phyloP scores from a whole-genome alignment of 176 grass and related monocot species.

The Olyra latifolia region DNA sequence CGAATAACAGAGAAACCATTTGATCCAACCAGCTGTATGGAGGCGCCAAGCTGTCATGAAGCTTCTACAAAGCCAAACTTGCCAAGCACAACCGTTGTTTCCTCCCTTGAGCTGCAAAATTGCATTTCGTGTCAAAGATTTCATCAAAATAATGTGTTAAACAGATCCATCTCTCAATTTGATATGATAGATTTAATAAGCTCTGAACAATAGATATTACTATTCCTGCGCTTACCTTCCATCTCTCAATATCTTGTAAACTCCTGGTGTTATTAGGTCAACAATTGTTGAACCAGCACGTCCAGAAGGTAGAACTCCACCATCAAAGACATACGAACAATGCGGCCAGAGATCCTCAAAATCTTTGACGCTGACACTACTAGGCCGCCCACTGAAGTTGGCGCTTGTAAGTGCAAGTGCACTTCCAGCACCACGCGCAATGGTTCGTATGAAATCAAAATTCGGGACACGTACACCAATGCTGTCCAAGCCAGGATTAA shows the following conservation, averaged over 20 bases:
- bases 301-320: conserved; percentile 72
- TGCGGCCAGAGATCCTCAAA: conserved; percentile 79
- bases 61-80: conserved; percentile 73
- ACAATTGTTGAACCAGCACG: conserved; percentile 93
- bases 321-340: conserved; percentile 85
- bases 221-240: conserved; percentile 59
- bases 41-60: conserved; percentile 24
- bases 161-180: not conserved
- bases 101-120: conserved; percentile 74
- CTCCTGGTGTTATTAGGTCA: conserved; percentile 65
- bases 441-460: conserved; percentile 66
- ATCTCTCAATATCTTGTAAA: conserved; percentile 85
- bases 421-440: conserved; percentile 76
- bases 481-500: conserved; percentile 87
- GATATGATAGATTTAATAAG: not conserved
- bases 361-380: conserved; percentile 73
- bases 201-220: not conserved
- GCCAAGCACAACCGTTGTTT: conserved; percentile 58
- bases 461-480: conserved; percentile 85
- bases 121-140: not conserved
- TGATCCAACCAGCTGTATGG: not conserved
- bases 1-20: not conserved
- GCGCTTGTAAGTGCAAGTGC: conserved; percentile 92
- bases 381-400: conserved; percentile 71
- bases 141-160: conserved; percentile 5